Base-by-base conservation (phyloP, 2,329 filamentous ascomycete species). In the Didymella pomorum region DNA sequence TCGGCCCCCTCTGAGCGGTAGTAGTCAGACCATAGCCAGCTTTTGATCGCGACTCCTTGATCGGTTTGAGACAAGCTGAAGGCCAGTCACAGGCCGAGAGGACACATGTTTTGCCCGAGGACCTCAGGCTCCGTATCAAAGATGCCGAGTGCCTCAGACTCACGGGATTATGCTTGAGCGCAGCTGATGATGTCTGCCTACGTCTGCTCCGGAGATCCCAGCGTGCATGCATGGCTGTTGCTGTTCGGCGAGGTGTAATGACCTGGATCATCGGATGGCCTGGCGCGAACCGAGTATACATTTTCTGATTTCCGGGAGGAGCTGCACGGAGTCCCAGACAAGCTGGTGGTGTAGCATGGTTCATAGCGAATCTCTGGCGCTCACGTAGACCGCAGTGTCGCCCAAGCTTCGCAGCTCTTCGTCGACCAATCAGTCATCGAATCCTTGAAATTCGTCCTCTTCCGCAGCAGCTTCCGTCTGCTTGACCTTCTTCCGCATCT, bases 391-490 rank as follows among this genome's bases (percentile, higher is more conserved):
- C 9, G 39, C 31, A 21, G 23, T 21, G 29, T 26, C 11, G 31
- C 29, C 41, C 8, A 16, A 26, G 18, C 4, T 33, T 3, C 25
- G 28, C 11, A 28, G 33, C 14, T 42, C 41, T 11, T 21, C 12
- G 8, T 11, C 26, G 26, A 20, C 41, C 16, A 28, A n/a, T 63
- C 55, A 76, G 59, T 75, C 73, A 48, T 72, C 73, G 48, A 76
- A 76, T 4, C 74, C 75, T 35, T 76, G 62, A 62, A 76, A 76
- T 55, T 74, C 70, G 18, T 67, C 68, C 37, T 67, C 69, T 23
- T 64, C 64, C 9, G 63, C 63, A n/a, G 67, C 61, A 29, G 66
- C 65, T 43, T 73, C 68, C 39, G 71, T 45, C 29, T 63, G 62
- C 60, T 61, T 61, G 63, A 65, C 71, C 53, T 71, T 68, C 55